Base-by-base conservation (phyloP, 768 basidiomycete genomes). In the Sarcodon aspratus region DNA sequence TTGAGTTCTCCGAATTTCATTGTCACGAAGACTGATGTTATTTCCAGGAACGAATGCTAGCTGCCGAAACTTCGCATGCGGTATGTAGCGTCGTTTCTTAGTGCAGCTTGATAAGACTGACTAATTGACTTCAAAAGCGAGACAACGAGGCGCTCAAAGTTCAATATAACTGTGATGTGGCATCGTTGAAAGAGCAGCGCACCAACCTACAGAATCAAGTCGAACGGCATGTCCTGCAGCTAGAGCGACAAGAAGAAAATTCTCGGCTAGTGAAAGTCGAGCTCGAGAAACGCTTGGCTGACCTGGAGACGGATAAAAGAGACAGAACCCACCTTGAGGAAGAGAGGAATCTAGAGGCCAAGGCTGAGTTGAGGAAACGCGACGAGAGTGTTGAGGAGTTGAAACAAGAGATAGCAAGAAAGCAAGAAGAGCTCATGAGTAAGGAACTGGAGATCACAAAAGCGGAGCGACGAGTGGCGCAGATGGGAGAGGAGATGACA, bases 121-220 rank as follows among this genome's bases (percentile, higher is more conserved):
- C 34, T 59, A 58, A 46, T 48, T 3, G 59, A 56, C 10, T 35
- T 38, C 7, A 15, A n/a, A n/a, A 65, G 64, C 48, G 52, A 48
- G 56, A 51, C 12, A 44, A 71, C 27, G 67, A 69, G 47, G 55
- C 63, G 7, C 57, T 60, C 11, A 63, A 57, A 1, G 66, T 63
- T 10, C 64, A 63, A 44, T 54, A 69, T 13, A 62, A 67, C 35
- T 52, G 56, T 34, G 71, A 75, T 44, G 58, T 73, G 8, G 65
- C 68, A 1, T 58, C 71, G 3, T 54, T 75, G 5, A 59, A 67
- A 12, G 71, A 72, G 48, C 69, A 71, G 47, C 72, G 70, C 32
- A 33, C 57, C 6, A 51, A 54, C 10, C 55, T 72, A 13, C 54
- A 66, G 38, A 44, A 48, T 8, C 55, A 52, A 9, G 47, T 61